A percentile compares a stretch with the other conserved stretches of the same genome.
These are phyloP conservation scores for Tulasnella calospora DNA, from an alignment of 768 basidiomycete genomes.

Conservation along the genomic window DNA sequence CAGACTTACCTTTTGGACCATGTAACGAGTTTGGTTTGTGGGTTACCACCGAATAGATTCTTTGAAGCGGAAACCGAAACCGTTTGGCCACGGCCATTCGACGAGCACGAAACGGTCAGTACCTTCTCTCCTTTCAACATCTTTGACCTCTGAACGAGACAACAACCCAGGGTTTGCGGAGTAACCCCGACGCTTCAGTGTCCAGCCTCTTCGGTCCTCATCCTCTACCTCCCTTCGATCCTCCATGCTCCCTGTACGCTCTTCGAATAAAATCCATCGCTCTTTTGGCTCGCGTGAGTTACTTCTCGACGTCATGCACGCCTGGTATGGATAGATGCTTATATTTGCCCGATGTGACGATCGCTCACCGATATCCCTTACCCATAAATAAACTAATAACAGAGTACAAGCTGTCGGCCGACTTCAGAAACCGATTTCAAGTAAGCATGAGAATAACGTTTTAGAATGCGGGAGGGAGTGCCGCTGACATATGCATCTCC, in stretches of 20 bases:
- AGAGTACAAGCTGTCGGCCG: constrained; percentile 13
- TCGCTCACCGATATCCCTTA: neutral
- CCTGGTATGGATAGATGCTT: constrained; percentile 16
- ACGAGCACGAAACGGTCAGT: constrained; percentile 27
- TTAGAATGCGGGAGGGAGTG: neutral
- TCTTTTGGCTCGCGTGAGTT: constrained; percentile 22
- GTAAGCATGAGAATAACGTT: neutral
- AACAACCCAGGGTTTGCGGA: neutral
- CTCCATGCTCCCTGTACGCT: constrained; percentile 21
- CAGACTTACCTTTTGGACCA: constrained; percentile 12
- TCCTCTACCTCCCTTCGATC: constrained; percentile 16
- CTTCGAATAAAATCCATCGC: constrained; percentile 18
- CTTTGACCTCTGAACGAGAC: neutral
- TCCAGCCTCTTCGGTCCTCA: constrained; percentile 11
- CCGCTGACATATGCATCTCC: neutral
- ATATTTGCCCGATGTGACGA: neutral
- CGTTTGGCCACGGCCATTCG: constrained; percentile 28
- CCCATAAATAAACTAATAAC: neutral
- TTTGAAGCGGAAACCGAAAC: constrained; percentile 22
- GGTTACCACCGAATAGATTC: constrained; percentile 12
- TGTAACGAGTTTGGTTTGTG: constrained; percentile 3
- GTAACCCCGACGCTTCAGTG: constrained; percentile 12
- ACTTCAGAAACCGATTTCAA: constrained; percentile 16
- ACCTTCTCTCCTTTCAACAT: neutral
- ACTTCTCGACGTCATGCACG: constrained; percentile 12